A percentile compares a stretch with the other conserved stretches of the same genome.
phyloP scores from a whole-genome alignment of 305 asterid species.

The Andrographis paniculata region DNA sequence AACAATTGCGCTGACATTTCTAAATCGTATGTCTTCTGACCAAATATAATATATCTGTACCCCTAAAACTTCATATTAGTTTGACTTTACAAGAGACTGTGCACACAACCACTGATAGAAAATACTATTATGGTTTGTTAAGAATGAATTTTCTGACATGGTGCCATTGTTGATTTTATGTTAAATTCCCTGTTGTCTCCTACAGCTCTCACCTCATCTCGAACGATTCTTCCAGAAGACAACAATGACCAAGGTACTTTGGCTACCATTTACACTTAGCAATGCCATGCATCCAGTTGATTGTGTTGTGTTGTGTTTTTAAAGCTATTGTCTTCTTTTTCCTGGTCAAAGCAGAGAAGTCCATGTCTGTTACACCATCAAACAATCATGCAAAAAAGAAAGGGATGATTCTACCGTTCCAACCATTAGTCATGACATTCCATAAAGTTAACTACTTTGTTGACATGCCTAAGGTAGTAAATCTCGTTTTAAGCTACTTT shows the following conservation, averaged over 20 bases:
- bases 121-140: too few species aligned
- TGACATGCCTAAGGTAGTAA: constrained; percentile 79
- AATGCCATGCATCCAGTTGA: constrained; percentile 10
- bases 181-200: constrained; percentile 18
- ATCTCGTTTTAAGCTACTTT: constrained; percentile 4
- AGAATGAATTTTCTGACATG: constrained; percentile 2
- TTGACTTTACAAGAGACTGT: neutral
- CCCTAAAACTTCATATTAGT: neutral
- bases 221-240: constrained; percentile 41
- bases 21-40: constrained; percentile 49
- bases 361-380: constrained; percentile 14
- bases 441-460: constrained; percentile 79
- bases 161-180: neutral
- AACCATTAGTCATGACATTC: constrained; percentile 75
- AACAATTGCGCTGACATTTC: constrained; percentile 55
- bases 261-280: constrained; percentile 25
- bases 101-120: too few species aligned
- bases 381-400: constrained; percentile 27
- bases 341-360: constrained; percentile 27
- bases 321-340: constrained; percentile 9
- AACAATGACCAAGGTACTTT: constrained; percentile 28
- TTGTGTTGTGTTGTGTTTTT: constrained; percentile 9
- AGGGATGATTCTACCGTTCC: constrained; percentile 93
- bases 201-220: constrained; percentile 53
- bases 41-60: too few species aligned